Evolutionary conservation across 1,284 basidiomycete species (phyloP).

Genomic region (Cutaneotrichosporon sp.): DNA sequence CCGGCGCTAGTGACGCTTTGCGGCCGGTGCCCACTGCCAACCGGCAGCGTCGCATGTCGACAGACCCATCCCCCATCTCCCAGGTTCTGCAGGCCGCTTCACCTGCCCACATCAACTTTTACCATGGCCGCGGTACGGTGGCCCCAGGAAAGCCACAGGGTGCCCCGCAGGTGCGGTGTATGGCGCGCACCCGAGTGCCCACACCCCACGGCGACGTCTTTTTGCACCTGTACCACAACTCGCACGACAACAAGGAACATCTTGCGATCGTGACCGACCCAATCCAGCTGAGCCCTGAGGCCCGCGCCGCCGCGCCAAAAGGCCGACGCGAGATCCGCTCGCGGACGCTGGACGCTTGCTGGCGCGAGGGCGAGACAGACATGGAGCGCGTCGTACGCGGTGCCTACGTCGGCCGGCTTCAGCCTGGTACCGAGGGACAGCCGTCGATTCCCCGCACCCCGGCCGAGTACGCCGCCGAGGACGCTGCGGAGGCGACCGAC

Average conservation of each 20-base stretch:
- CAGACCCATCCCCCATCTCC: conserved; percentile 40
- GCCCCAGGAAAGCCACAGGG: conserved; percentile 5
- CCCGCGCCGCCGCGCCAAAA: conserved; percentile 40
- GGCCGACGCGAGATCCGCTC: conserved; percentile 63
- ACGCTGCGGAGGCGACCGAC: conserved; percentile 7
- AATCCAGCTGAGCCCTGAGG: conserved; percentile 58
- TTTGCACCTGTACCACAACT: conserved; percentile 73
- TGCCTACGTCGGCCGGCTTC: conserved; percentile 81
- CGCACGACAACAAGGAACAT: conserved; percentile 92
- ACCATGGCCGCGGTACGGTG: conserved; percentile 13
- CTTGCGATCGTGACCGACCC: conserved; percentile 94
- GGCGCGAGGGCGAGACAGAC: conserved; percentile 81
- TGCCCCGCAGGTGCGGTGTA: conserved; percentile 55
- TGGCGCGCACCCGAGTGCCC: conserved; percentile 94
- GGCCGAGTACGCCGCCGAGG: conserved; percentile 9
- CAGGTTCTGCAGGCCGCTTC: conserved; percentile 37
- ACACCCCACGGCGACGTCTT: conserved; percentile 93
- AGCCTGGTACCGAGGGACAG: conserved; percentile 29
- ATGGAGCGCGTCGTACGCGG: conserved; percentile 91
- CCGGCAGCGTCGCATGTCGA: conserved; percentile 39
- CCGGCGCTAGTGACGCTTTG: not conserved
- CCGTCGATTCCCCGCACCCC: conserved; percentile 22
- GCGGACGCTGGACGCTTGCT: conserved; percentile 72
- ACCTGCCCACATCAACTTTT: conserved; percentile 18
- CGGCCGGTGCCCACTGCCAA: not conserved